Evolutionary conservation across 164 flowering plant genomes (phyloP), one percentile per base, ranked within the genome.

Genomic region (Liquidambar formosana): DNA sequence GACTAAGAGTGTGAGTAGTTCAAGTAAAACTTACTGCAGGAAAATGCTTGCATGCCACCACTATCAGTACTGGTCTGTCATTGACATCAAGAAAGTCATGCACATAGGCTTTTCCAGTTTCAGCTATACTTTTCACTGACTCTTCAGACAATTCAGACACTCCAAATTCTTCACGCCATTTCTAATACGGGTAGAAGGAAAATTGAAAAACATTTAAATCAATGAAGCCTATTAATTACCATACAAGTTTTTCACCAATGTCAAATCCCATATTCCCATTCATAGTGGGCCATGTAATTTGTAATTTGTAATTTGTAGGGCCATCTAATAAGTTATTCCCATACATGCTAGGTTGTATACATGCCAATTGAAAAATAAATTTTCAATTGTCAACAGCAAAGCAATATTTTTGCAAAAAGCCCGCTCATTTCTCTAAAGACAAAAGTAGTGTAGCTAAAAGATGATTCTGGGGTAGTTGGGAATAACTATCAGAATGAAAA

Each of bases 121-220:
- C 68, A 59, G 93, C 94, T 44, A 79, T 54, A 23, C 25, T 58
- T 70, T 77, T 76, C 45, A 94, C 84, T 0, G 87, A 77, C 64
- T 87, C 89, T 66, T 92, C 94, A 41, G 91, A 73, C 71, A 94
- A 69, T 28, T 86, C 76, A 66, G 92, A 84, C 26, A 92, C 93
- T 26, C 87, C 80, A 75, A 92, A 87, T 61, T 92, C 97, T 80
- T 81, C 80, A 69, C 89, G 94, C 97, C 99, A 94, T 83, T 78
- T 91, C 99, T 94, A 68, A 65, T 46, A 57, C 16, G 13, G 46
- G 57, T 63, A 13, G n/a, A 74, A 63, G 44, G 56, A 78, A 49
- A 75, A 44, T 13, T 4, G 18, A 47, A 54, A 26, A 11, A 44
- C 27, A 22, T 33, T n/a, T 53, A 10, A 46, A 6, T 63, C 14